A percentile compares a stretch with the other conserved stretches of the same genome.
Conservation (phyloP, 371 early-diverging fungal species). For the Mortierella sp. region DNA sequence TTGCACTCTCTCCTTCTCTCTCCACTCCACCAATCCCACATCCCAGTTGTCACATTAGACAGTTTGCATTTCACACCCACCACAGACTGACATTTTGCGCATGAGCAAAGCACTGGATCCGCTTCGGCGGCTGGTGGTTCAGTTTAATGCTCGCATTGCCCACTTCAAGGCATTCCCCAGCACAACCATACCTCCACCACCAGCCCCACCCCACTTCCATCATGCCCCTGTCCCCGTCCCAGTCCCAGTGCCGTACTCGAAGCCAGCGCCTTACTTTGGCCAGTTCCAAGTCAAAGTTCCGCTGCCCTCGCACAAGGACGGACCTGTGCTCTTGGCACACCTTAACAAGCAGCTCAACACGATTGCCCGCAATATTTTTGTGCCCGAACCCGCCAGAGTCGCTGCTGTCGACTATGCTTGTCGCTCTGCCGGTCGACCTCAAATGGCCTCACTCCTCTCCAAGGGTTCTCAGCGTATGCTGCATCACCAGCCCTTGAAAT, state of each 20-base stretch:
- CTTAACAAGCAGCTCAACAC: conserved; percentile 29
- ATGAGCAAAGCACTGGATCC: conserved; percentile 55
- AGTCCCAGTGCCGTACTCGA: conserved; percentile 19
- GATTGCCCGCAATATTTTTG: conserved; percentile 29
- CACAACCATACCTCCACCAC: conserved; percentile 20
- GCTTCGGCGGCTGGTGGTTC: conserved; percentile 55
- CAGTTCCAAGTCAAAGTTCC: conserved; percentile 49
- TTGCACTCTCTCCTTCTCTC: background rate
- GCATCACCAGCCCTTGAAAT: conserved; percentile 38
- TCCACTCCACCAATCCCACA: background rate
- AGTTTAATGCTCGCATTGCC: conserved; percentile 50
- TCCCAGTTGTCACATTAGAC: too few species aligned
- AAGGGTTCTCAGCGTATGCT: conserved; percentile 25
- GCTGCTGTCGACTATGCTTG: conserved; percentile 54
- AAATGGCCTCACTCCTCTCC: conserved; percentile 42
- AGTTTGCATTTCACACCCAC: too few species aligned
- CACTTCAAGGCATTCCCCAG: conserved; percentile 37
- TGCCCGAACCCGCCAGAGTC: conserved; percentile 48
- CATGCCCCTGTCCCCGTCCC: conserved; percentile 11
- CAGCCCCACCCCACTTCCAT: conserved; percentile 27
- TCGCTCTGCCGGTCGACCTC: conserved; percentile 37
- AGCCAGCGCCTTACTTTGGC: conserved; percentile 29
- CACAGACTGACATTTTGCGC: too few species aligned
- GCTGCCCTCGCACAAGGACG: conserved; percentile 35
- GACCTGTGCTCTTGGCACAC: conserved; percentile 34